Evolutionary conservation across 768 basidiomycete genomes (phyloP), one percentile per base, ranked within the genome.

Genomic region (Tricholoma bakamatsutake): DNA sequence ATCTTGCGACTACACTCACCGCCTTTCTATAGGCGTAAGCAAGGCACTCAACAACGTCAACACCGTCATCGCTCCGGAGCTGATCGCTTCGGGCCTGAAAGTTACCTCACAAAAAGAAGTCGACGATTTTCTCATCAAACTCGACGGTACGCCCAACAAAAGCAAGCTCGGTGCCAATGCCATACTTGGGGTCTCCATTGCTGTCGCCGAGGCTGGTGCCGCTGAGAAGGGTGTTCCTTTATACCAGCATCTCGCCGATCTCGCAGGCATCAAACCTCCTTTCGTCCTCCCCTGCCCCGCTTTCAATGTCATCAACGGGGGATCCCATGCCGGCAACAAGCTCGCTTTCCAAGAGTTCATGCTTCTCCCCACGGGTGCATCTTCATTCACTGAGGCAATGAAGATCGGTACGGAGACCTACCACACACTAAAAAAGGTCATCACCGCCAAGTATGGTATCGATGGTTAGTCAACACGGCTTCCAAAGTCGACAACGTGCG

Each of bases 291-390:
- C 97, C 58, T 77, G 75, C 69, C 97, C 97, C 48, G 85, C 91
- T 57, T 94, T 99, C 84, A 99, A 99, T 72, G 97, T 99, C 66
- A 99, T 99, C 81, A 99, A 99, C 76, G 97, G 97, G 73, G 97
- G 97, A 61, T 98, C 96, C 60, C 97, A 99, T 71, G 97, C 97
- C 57, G 97, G 97, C 50, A 99, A 99, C 83, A 95, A 96, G 76
- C 90, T 99, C 60, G 97, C 97, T 37, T 99, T 98, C 91, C 97
- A 99, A 76, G 97, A 99, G 76, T 99, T 99, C 81, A 98, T 99
- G 97, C 82, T 99, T 64, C 82, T 98, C 60, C 96, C 97, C 59
- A 95, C 93, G 58, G 96, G 95, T 52, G 97, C 97, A 51, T 64
- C 79, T 15, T 81, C 81, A 57, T 99, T 98, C 82, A 85, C 90